phyloP scores from a whole-genome alignment of 1,284 basidiomycete genomes.

The Puccinia hordei region DNA sequence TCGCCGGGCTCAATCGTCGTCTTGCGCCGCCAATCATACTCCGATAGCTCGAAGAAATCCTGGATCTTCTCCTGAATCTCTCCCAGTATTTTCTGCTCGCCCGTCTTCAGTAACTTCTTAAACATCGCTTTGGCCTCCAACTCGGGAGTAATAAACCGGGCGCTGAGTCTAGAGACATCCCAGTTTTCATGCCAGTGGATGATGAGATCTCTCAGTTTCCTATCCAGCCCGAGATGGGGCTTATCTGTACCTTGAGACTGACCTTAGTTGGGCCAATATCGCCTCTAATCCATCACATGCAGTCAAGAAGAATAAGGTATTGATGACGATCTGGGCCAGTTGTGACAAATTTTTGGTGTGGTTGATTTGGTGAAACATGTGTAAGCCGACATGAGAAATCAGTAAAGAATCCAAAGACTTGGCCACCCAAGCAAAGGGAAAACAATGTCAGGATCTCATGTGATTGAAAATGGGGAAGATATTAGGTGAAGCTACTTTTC shows the following conservation, averaged over 20 bases:
- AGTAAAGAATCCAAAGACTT: slow-evolving; percentile 86
- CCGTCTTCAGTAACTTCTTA: slow-evolving; percentile 32
- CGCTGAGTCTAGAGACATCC: neutral
- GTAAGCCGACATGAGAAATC: slow-evolving; percentile 75
- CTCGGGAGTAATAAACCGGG: neutral
- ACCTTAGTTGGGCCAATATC: slow-evolving; percentile 69
- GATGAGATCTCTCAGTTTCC: neutral
- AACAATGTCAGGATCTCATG: neutral
- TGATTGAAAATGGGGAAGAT: slow-evolving; percentile 39
- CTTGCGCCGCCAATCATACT: slow-evolving; percentile 87
- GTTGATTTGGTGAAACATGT: slow-evolving; percentile 72
- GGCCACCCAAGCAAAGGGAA: neutral
- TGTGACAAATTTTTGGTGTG: slow-evolving; percentile 81
- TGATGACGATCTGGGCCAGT: slow-evolving; percentile 89
- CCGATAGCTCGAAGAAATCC: slow-evolving; percentile 89
- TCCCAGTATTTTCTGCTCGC: slow-evolving; percentile 75
- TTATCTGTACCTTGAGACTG: neutral
- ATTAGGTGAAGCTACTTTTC: slow-evolving; percentile 67
- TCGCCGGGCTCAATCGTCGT: slow-evolving; percentile 59
- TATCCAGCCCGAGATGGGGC: neutral
- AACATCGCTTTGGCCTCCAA: slow-evolving; percentile 45
- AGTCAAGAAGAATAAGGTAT: slow-evolving; percentile 86
- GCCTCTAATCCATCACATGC: slow-evolving; percentile 83
- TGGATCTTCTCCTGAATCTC: slow-evolving; percentile 91
- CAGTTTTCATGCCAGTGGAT: neutral